These are phyloP conservation scores for Phaffia australis DNA, from an alignment of 768 basidiomycete species.

Conservation along the genomic window DNA sequence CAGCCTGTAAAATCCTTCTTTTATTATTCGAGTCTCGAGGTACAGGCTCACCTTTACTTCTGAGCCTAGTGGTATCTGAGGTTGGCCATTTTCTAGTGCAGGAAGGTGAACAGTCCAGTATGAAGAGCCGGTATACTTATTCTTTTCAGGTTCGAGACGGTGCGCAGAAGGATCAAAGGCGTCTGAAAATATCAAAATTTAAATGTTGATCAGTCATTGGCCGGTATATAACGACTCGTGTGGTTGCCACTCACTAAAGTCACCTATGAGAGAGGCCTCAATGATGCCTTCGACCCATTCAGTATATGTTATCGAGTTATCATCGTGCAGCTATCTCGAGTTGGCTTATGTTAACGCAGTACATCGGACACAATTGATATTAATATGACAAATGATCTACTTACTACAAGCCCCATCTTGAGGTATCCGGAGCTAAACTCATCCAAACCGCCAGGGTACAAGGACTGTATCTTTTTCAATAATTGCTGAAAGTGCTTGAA, in stretches of 20 bases:
- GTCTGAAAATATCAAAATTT: neutral
- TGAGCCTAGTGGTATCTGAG: slow-evolving; percentile 12
- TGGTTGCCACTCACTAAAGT: slow-evolving; percentile 14
- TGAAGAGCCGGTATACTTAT: too few species aligned
- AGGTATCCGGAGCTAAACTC: slow-evolving; percentile 8
- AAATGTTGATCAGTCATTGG: neutral
- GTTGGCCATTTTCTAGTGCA: neutral
- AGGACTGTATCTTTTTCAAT: neutral
- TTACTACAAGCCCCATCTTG: slow-evolving; percentile 14
- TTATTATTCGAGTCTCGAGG: neutral
- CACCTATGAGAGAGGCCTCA: slow-evolving; percentile 15
- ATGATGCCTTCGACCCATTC: slow-evolving; percentile 20
- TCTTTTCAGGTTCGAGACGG: slow-evolving; percentile 4
- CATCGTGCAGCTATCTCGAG: slow-evolving; percentile 7
- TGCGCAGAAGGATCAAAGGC: neutral
- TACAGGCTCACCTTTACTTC: slow-evolving; percentile 19
- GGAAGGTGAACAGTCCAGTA: slow-evolving; percentile 14
- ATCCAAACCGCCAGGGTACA: slow-evolving; percentile 8
- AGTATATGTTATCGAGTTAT: slow-evolving; percentile 23
- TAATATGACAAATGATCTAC: neutral
- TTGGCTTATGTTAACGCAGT: neutral
- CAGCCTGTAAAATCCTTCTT: neutral
- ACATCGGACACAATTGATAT: neutral
- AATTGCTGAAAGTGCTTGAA: slow-evolving; percentile 14
- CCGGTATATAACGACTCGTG: neutral